A percentile compares a stretch with the other conserved stretches of the same genome.
phyloP scores from a whole-genome alignment of 441 rosid species.

The Aleurites moluccanus region DNA sequence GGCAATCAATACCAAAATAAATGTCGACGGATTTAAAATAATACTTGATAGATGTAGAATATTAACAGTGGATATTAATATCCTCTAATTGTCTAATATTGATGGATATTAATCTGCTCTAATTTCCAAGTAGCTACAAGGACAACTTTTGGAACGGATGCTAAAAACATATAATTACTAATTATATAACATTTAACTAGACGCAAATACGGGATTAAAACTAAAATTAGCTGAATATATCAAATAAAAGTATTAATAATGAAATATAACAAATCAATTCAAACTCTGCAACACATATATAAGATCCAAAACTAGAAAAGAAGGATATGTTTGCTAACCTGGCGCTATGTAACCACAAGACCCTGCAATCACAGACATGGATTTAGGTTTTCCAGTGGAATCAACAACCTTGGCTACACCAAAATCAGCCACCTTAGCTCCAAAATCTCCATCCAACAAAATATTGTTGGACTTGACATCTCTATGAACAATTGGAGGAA shows the following conservation, averaged over 20 bases:
- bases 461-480: constrained; percentile 97
- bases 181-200: neutral
- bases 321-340: constrained; percentile 47
- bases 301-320: neutral
- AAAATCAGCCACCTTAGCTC: constrained; percentile 93
- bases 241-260: no score
- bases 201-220: neutral
- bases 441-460: constrained; percentile 74
- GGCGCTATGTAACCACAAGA: constrained; percentile 99
- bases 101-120: neutral
- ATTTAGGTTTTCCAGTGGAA: constrained; percentile 65
- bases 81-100: neutral
- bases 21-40: neutral
- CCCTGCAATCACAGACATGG: constrained; percentile 98
- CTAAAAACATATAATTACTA: neutral
- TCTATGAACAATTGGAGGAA: constrained; percentile 90
- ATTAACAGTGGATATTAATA: neutral
- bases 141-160: neutral
- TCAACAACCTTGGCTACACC: constrained; percentile 91
- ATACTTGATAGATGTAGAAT: neutral
- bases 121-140: neutral
- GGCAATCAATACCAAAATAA: neutral
- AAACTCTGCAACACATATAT: neutral
- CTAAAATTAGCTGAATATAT: neutral
- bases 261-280: neutral